phyloP scores from a whole-genome alignment of 768 basidiomycete genomes.

The Butyriboletus loyo region DNA sequence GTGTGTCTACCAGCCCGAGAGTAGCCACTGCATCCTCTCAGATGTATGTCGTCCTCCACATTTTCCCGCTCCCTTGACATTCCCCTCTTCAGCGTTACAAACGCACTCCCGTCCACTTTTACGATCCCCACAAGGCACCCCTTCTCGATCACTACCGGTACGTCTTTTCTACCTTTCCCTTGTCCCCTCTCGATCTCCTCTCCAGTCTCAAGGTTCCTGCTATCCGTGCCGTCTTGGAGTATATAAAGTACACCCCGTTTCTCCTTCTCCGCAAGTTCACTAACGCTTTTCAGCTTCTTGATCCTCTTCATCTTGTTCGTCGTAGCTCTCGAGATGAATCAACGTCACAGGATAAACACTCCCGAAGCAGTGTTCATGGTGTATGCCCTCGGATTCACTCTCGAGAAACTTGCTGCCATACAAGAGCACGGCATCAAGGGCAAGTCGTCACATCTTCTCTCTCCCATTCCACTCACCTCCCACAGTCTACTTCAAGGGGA shows the following conservation, averaged over 20 bases:
- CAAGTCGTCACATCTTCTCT: slow-evolving; percentile 22
- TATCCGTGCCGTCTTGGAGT: slow-evolving; percentile 87
- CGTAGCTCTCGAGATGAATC: slow-evolving; percentile 72
- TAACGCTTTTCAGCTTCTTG: slow-evolving; percentile 51
- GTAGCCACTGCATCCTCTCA: slow-evolving; percentile 84
- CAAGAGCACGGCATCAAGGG: slow-evolving; percentile 94
- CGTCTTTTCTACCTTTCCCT: slow-evolving; percentile 12
- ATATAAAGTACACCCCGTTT: slow-evolving; percentile 58
- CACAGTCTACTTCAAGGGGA: slow-evolving; percentile 79
- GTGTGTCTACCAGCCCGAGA: slow-evolving; percentile 89
- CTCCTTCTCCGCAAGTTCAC: not conserved
- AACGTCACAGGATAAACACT: slow-evolving; percentile 56
- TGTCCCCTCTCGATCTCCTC: not conserved
- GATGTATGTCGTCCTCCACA: slow-evolving; percentile 53
- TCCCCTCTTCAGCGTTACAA: slow-evolving; percentile 76
- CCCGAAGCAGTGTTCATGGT: slow-evolving; percentile 76
- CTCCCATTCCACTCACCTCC: slow-evolving; percentile 4
- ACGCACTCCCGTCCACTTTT: slow-evolving; percentile 86
- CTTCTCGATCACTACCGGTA: slow-evolving; percentile 95
- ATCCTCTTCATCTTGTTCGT: slow-evolving; percentile 78
- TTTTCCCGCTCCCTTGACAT: not conserved
- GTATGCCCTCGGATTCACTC: slow-evolving; percentile 76
- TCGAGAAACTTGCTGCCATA: slow-evolving; percentile 93
- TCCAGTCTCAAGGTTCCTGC: slow-evolving; percentile 87
- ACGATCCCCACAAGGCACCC: slow-evolving; percentile 91